phyloP scores from a whole-genome alignment of 2,329 filamentous ascomycete genomes.

The Dendryphion nanum region DNA sequence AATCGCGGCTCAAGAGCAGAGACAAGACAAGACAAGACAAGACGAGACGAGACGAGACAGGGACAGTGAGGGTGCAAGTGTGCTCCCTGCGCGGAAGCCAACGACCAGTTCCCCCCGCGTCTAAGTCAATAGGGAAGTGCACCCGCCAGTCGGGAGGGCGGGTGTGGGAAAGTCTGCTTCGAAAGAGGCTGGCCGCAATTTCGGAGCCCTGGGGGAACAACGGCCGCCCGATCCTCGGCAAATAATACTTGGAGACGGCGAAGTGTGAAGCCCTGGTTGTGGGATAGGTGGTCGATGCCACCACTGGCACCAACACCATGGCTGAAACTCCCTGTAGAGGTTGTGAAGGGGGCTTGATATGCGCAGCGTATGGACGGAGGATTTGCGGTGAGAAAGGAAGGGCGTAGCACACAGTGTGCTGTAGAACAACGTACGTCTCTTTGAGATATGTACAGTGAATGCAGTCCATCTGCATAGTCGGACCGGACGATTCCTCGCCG shows the following conservation, averaged over 20 bases:
- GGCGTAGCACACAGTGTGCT: too few species aligned
- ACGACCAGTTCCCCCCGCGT: constrained; percentile 27
- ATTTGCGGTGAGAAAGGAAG: constrained; percentile 10
- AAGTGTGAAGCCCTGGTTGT: constrained; percentile 9
- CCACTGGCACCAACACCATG: constrained; percentile 9
- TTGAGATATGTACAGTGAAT: constrained; percentile 9
- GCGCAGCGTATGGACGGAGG: background rate
- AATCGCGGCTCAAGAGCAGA: background rate
- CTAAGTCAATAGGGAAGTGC: constrained; percentile 18
- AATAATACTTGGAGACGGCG: constrained; percentile 10
- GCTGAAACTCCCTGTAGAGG: constrained; percentile 21
- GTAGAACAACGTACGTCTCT: constrained; percentile 10
- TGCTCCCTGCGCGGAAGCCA: constrained; percentile 17
- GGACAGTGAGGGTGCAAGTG: too few species aligned
- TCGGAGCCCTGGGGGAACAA: constrained; percentile 22
- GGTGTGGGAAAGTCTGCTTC: constrained; percentile 6
- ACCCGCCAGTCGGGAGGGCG: constrained; percentile 12
- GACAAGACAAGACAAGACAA: background rate
- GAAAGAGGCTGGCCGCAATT: constrained; percentile 17
- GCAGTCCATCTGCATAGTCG: background rate
- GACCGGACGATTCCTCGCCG: background rate
- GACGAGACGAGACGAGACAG: constrained; percentile 12
- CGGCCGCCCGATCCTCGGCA: constrained; percentile 22
- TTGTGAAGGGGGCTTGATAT: constrained; percentile 13
- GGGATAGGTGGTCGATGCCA: constrained; percentile 9